Evolutionary conservation across 805 yeast species (phyloP), one percentile per base, ranked within the genome.

Genomic region (Ogataea neopini): DNA sequence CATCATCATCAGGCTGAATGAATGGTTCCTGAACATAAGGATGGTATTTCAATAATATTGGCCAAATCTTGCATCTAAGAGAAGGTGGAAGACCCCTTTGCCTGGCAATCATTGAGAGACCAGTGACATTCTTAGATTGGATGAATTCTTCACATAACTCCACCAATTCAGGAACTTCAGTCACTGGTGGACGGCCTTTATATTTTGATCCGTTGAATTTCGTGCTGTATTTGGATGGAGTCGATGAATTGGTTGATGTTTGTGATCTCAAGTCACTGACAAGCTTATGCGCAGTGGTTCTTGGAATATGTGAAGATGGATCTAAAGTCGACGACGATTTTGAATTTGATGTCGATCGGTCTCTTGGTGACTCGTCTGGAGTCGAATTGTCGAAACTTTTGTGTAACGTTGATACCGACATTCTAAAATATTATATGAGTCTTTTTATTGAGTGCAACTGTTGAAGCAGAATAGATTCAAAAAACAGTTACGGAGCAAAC

Each of bases 61-160:
- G 96, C 97, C 97, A 91, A 6, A 88, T 86, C 47, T 76, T 72
- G 54, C 80, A 81, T 50, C 98, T 75, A 45, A 89, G 71, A 47
- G 81, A 76, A 1, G 96, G 92, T 1, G 97, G 97, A 22, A 90
- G 73, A 3, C 98, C 97, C 47, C 81, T 72, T 54, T 84, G 90
- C 52, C 96, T 75, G 4, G 96, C 92, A 6, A 91, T 66, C 53
- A 81, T 71, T 1, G 97, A 95, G 40, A 91, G 67, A 0, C 90
- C 88, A 40, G 83, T 81, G 48, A 83, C 83, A 60, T 91, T 86
- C 48, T 79, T 79, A 14, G 74, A 72, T 40, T 69, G 70, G 4
- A 90, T 64, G 56, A 81, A 81, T 36, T 72, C 68, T 36, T 79
- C 73, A 53, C 88, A 81, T 19, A 81, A 69, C 19, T 73, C 72